Evolutionary conservation across 108 stramenopile genomes (phyloP), one percentile per base, ranked within the genome.

Genomic region (Stephanodiscus minutulus): DNA sequence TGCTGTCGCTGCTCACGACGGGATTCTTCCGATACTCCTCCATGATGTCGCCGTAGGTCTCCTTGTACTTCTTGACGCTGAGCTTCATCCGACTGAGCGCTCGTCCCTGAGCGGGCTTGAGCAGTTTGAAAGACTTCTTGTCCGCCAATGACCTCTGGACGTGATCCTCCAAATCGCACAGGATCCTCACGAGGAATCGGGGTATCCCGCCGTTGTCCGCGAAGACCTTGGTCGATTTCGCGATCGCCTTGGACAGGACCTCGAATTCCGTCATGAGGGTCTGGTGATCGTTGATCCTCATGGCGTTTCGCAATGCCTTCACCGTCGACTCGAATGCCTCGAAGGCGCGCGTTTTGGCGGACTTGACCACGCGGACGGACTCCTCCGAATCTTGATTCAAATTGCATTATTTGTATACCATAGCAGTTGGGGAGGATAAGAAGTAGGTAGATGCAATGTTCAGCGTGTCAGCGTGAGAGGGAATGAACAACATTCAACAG

Each of bases 11-110:
- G 61, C 71, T 68, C 22, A 81, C 76, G 33, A 85, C 76, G 4
- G 92, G 96, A 73, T 91, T 93, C 73, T 90, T 76, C 7, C 91
- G 72, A 68, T 91, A 95, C 49, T 87, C 86, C 46, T 91, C 75
- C 85, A 95, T 95, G 65, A 95, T 85, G 17, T 68, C 83, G 15
- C 61, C 57, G 69, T 86, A 96, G 15, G 79, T 77, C 65, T 97
- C 96, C 88, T 92, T 96, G 81, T 97, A 91, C 88, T 97, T 97
- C 55, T 92, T 84, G 63, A 97, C 63, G 49, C 77, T 87, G 58
- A 98, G 82, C 83, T 97, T 97, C 97, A 99, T 97, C 17, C 95
- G 79, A 76, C 98, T 98, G 68, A 97, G 83, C 37, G 96, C 91
- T 52, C 96, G 86, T 12, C 92, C 92, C 74, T 96, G 93, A 22